A percentile compares a stretch with the other conserved stretches of the same genome.
Conservation (phyloP, 1,284 basidiomycete species). For the Microbotryomycetes sp. region DNA sequence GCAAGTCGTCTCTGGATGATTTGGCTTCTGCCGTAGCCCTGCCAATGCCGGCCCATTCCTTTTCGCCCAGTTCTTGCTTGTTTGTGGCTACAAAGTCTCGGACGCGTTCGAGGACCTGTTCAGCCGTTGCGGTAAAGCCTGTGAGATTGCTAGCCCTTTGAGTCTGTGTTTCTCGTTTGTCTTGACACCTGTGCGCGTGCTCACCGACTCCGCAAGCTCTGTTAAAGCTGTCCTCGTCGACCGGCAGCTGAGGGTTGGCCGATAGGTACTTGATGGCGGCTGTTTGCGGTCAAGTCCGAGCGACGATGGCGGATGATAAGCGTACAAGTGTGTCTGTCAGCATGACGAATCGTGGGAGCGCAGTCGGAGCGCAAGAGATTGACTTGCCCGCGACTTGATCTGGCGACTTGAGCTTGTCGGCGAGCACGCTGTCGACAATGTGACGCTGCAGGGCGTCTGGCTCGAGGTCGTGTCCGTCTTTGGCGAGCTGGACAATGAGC, state of each 20-base stretch:
- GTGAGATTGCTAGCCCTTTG: neutral
- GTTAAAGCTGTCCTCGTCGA: slow-evolving; percentile 70
- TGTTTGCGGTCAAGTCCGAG: slow-evolving; percentile 36
- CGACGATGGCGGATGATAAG: neutral
- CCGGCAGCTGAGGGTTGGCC: slow-evolving; percentile 49
- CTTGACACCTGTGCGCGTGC: slow-evolving; percentile 37
- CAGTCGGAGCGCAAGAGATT: neutral
- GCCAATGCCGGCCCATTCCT: slow-evolving; percentile 66
- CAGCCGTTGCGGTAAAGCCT: slow-evolving; percentile 73
- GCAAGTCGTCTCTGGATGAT: slow-evolving; percentile 54
- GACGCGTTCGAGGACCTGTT: slow-evolving; percentile 59
- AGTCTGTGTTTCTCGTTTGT: neutral
- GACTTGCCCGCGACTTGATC: slow-evolving; percentile 79
- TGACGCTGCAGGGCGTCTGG: slow-evolving; percentile 54
- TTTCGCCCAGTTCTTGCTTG: slow-evolving; percentile 40
- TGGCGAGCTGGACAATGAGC: slow-evolving; percentile 62
- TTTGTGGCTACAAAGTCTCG: slow-evolving; percentile 51
- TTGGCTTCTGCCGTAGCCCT: slow-evolving; percentile 65
- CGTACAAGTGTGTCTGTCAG: too few species aligned
- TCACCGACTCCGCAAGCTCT: slow-evolving; percentile 78
- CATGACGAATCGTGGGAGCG: neutral
- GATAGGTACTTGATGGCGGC: slow-evolving; percentile 75
- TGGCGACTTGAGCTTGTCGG: slow-evolving; percentile 64
- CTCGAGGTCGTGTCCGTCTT: slow-evolving; percentile 58
- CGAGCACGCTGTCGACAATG: slow-evolving; percentile 55